Conservation (phyloP, 805 yeast genomes). For the Kodamaea nitidulidarum region DNA sequence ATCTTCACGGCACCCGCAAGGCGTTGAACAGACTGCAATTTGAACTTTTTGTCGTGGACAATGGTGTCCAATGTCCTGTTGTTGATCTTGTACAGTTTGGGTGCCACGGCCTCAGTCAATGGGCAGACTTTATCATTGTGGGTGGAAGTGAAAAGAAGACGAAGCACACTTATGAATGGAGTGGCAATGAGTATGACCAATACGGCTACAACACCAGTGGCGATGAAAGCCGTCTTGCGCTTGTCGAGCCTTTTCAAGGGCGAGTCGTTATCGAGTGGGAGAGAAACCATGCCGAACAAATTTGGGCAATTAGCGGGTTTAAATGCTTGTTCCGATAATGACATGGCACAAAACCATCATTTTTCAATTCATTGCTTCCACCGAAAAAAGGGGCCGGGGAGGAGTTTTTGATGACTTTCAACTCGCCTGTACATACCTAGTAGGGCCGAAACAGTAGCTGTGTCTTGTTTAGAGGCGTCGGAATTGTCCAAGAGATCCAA, state of each 20-base stretch:
- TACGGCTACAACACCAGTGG: conserved; percentile 11
- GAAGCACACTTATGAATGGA: conserved; percentile 17
- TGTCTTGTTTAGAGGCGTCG: no score
- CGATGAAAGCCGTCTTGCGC: conserved; percentile 1
- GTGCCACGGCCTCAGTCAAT: conserved; percentile 19
- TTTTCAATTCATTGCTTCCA: no score
- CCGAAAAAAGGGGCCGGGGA: no score
- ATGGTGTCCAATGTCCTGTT: conserved; percentile 29
- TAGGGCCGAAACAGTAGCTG: no score
- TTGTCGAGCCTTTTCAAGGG: conserved; percentile 8
- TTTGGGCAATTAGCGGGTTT: background rate
- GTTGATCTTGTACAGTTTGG: conserved; percentile 26
- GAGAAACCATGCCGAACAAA: conserved; percentile 13
- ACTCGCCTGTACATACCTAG: no score
- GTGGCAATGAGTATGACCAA: conserved; percentile 15
- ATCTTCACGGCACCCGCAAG: conserved; percentile 58
- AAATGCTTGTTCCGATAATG: no score
- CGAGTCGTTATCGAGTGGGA: conserved; percentile 10
- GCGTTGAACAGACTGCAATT: conserved; percentile 36
- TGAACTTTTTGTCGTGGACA: conserved; percentile 22
- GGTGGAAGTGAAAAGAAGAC: conserved; percentile 16
- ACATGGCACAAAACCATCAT: no score
- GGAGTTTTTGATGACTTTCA: no score
- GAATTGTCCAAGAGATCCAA: no score
- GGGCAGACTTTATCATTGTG: conserved; percentile 21